These are phyloP conservation scores for Leccinum pellstonianum DNA, from an alignment of 768 basidiomycete genomes.

Conservation along the genomic window DNA sequence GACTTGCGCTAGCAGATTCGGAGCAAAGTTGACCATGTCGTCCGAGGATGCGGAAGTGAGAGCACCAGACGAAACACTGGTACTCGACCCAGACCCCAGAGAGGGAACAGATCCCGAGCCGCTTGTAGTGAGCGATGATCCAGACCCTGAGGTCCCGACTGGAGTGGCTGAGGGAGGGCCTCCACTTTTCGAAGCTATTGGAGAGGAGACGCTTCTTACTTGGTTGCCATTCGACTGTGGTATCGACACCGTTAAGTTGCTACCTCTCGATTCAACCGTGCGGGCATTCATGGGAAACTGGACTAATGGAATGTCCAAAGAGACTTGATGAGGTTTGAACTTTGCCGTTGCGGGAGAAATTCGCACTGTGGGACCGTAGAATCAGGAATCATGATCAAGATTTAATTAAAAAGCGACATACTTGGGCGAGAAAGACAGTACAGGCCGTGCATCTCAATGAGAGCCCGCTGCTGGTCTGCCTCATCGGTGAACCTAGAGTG, in stretches of 20 bases:
- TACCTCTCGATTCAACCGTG: constrained; percentile 33
- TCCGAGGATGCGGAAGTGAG: constrained; percentile 50
- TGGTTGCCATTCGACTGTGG: constrained; percentile 46
- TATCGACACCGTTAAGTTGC: constrained; percentile 47
- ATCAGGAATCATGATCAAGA: constrained; percentile 17
- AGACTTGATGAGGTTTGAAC: constrained; percentile 60
- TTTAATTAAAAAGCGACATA: constrained; percentile 38
- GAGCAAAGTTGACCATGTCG: constrained; percentile 50
- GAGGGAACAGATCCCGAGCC: constrained; percentile 53
- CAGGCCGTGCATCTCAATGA: constrained; percentile 89
- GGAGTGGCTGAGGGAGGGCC: constrained; percentile 28
- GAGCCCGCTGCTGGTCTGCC: constrained; percentile 82
- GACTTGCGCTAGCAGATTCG: constrained; percentile 46
- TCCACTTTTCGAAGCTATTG: constrained; percentile 46
- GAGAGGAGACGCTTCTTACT: constrained; percentile 67
- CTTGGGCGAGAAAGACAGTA: constrained; percentile 89
- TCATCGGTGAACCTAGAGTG: constrained; percentile 79
- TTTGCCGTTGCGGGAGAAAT: constrained; percentile 90
- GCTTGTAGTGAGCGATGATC: constrained; percentile 44
- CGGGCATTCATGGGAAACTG: constrained; percentile 38
- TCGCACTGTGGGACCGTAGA: constrained; percentile 60
- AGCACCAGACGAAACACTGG: constrained; percentile 50
- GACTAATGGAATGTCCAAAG: constrained; percentile 47
- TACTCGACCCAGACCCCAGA: constrained; percentile 45
- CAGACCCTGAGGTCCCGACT: constrained; percentile 44